These are phyloP conservation scores for Globisporangium radiosum DNA, from an alignment of 352 stramenopile species.

Conservation along the genomic window DNA sequence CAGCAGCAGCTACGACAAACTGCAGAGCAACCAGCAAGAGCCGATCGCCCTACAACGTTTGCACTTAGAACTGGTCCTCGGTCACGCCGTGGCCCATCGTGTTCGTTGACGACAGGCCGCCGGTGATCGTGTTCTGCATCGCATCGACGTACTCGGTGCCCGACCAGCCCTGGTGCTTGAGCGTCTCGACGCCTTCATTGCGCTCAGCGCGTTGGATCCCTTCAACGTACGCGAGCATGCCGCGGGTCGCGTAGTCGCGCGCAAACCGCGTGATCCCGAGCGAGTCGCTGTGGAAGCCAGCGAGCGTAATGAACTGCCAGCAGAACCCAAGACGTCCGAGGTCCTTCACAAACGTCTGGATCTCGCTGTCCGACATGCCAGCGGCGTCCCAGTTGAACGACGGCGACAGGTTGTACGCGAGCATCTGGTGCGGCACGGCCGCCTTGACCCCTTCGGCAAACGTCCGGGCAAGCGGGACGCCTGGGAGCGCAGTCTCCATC, in stretches of 20 bases:
- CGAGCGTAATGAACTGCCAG: slow-evolving; percentile 99
- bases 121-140: slow-evolving; percentile 94
- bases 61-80: slow-evolving; percentile 92
- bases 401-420: slow-evolving; percentile 97
- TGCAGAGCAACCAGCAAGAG: no score
- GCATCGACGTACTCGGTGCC: slow-evolving; percentile 95
- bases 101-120: slow-evolving; percentile 94
- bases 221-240: slow-evolving; percentile 95
- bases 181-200: slow-evolving; percentile 91
- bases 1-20: no score
- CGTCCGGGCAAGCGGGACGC: slow-evolving; percentile 89
- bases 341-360: slow-evolving; percentile 94
- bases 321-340: slow-evolving; percentile 94
- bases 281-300: slow-evolving; percentile 97
- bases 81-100: slow-evolving; percentile 97
- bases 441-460: slow-evolving; percentile 93
- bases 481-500: slow-evolving; percentile 97
- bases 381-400: slow-evolving; percentile 99
- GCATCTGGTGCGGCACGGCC: slow-evolving; percentile 93
- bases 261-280: slow-evolving; percentile 94
- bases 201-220: slow-evolving; percentile 95
- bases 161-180: slow-evolving; percentile 98
- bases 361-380: slow-evolving; percentile 92
- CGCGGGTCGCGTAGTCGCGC: slow-evolving; percentile 86
- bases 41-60: no score